Evolutionary conservation across 129 eudicot genomes (phyloP), one percentile per base, ranked within the genome.

Genomic region (Flaveria linearis): DNA sequence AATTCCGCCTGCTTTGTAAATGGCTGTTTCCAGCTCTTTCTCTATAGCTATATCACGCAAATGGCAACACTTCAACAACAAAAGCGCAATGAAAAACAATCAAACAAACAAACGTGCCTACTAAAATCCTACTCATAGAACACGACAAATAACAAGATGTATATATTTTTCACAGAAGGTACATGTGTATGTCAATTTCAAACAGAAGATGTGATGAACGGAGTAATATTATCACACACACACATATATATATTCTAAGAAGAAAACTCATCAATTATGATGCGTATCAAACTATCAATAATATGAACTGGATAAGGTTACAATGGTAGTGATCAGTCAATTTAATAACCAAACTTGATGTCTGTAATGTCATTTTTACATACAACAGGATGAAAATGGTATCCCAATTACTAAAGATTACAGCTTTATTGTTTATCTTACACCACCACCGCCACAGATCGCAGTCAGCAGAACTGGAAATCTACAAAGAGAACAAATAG

Each of bases 1-100:
- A 69, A 93, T 93, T 56, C 98, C 98, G 17, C 98, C 97, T 64
- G 93, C 98, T 73, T 87, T 87, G 70, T 79, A 88, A 39, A 93
- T 84, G 65, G 98, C 98, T 45, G 75, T 81, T 80, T 93, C 97
- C 75, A 93, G 77, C 83, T 86, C 97, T 67, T 86, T 88, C 83
- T 93, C 98, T 68, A 91, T 91, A 51, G 97, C 98, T 92, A 66
- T 84, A 87, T 66, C 25, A 78, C 82, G 76, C 53, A 71, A 67
- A 85, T 63, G 53, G 25, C 10, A 62, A 69, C 62, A 77, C 69
- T 78, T 86, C 60, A 62, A 28, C 13, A 68, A 10, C 18, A 57
- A 56, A 55, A 17, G 4, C 33, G 7, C 16, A 53, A 17, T 30
- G 39, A 47, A 8, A 45, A 9, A 9, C 12, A 45, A 45, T 9